Percentiles rank a stretch among this genome's conserved stretches.
Conservation (phyloP, 1,284 basidiomycete species). For the Cystobasidium pallidum region DNA sequence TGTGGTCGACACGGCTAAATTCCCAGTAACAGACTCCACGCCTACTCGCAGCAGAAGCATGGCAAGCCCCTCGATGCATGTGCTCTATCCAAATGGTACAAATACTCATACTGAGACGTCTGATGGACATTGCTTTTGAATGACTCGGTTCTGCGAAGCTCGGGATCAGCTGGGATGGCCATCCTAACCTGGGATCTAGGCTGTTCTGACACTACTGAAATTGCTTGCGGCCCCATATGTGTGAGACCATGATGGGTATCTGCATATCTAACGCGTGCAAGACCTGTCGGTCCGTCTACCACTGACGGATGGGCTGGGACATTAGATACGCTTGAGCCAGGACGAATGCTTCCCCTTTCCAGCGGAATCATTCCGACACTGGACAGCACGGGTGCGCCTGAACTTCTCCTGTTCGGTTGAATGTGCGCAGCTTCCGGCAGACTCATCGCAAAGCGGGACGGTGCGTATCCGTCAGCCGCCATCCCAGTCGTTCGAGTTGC, state of each 20-base stretch:
- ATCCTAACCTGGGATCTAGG: not conserved
- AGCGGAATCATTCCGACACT: not conserved
- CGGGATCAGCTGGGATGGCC: not conserved
- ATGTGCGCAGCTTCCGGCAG: too few species aligned
- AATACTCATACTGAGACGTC: slow-evolving; percentile 11
- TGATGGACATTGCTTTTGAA: not conserved
- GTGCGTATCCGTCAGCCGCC: too few species aligned
- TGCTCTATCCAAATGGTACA: slow-evolving; percentile 1
- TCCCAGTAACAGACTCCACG: too few species aligned
- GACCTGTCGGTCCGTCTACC: not conserved
- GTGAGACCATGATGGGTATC: not conserved
- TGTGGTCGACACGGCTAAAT: too few species aligned
- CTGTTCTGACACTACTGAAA: not conserved
- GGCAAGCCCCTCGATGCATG: slow-evolving; percentile 11
- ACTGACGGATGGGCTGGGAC: not conserved
- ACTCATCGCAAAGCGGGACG: too few species aligned
- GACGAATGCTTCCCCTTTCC: not conserved
- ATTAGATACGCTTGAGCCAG: not conserved
- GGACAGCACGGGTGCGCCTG: not conserved
- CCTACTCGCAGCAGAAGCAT: slow-evolving; percentile 35
- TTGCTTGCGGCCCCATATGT: not conserved
- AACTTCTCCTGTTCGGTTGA: too few species aligned
- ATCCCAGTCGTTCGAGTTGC: too few species aligned
- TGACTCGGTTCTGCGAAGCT: not conserved
- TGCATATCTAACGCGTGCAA: not conserved